Evolutionary conservation across 2,329 filamentous ascomycete genomes (phyloP).

Genomic region (Fusarium burgessii): DNA sequence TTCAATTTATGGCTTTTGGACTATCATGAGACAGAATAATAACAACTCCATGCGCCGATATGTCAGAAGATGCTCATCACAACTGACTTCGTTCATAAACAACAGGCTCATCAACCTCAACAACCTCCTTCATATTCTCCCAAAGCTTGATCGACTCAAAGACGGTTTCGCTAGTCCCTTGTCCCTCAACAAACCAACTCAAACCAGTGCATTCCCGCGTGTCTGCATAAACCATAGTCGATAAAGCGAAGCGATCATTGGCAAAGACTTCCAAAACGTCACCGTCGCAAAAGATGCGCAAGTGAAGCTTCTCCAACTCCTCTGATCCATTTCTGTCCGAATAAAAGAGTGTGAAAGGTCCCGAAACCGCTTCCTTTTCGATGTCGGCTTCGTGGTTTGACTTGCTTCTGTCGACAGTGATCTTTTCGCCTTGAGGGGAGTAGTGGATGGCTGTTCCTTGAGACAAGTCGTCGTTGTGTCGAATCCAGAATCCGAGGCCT

Average conservation of each 20-base stretch:
- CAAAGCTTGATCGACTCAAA: constrained; percentile 42
- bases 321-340: constrained; percentile 14
- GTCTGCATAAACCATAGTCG: constrained; percentile 45
- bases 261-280: constrained; percentile 46
- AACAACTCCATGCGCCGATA: not conserved
- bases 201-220: constrained; percentile 30
- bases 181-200: constrained; percentile 43
- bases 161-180: not conserved
- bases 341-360: constrained; percentile 61
- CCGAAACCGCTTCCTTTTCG: constrained; percentile 51
- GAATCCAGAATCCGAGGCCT: constrained; percentile 41
- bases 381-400: constrained; percentile 51
- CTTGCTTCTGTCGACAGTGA: constrained; percentile 54
- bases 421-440: constrained; percentile 52
- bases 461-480: constrained; percentile 45
- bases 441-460: constrained; percentile 56
- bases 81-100: constrained; percentile 26
- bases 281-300: constrained; percentile 44
- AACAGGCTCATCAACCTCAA: constrained; percentile 26
- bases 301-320: constrained; percentile 35
- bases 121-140: constrained; percentile 36
- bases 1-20: not conserved
- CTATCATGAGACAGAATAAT: not conserved
- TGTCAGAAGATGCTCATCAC: not conserved
- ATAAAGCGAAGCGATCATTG: constrained; percentile 47